Evolutionary conservation across 805 yeast genomes (phyloP), one percentile per base, ranked within the genome.

Genomic region (Scheffersomyces lignosus): DNA sequence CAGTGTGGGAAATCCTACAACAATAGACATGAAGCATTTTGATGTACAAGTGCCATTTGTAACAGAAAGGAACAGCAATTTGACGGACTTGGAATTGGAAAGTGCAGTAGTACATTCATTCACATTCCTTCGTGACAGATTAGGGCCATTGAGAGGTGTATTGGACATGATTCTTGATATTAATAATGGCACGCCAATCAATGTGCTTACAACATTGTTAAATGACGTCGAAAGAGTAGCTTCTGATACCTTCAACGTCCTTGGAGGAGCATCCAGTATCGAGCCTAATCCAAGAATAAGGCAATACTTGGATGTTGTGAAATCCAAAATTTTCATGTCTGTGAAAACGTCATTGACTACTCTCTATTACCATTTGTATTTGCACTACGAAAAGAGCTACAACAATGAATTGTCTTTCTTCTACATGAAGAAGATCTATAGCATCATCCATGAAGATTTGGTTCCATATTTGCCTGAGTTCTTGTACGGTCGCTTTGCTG

Each of bases 1-100:
- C 15, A 44, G 43, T 16, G 37, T 44, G 20, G 63, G 62, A 2
- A 51, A 47, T 22, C 48, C 51, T 2, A 38, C 44, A 2, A 20
- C 39, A 3, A 44, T 47, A 15, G 33, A 36, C 15, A 9, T 7
- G 4, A 25, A 18, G 7, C 42, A 41, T 8, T 44, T 25, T 24
- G 47, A 47, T 23, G 46, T 41, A 12, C 37, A 35, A 18, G 16
- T 27, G 4, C 62, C 62, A 2, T 48, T 29, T 25, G 26, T 40
- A 9, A 45, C 39, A 4, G 46, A 33, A 1, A 36, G 31, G 5
- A 54, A 50, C 45, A 36, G 40, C 13, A 54, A 48, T 30, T 38
- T 43, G n/a, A 26, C 22, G 3, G 43, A 50, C 27, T 14, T 30
- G 10, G 38, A 44, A 7, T 24, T 51, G 29, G 59, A 52, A 24